Evolutionary conservation across 1,284 basidiomycete species (phyloP), one percentile per base, ranked within the genome.

Genomic region (Ustilago crameri): DNA sequence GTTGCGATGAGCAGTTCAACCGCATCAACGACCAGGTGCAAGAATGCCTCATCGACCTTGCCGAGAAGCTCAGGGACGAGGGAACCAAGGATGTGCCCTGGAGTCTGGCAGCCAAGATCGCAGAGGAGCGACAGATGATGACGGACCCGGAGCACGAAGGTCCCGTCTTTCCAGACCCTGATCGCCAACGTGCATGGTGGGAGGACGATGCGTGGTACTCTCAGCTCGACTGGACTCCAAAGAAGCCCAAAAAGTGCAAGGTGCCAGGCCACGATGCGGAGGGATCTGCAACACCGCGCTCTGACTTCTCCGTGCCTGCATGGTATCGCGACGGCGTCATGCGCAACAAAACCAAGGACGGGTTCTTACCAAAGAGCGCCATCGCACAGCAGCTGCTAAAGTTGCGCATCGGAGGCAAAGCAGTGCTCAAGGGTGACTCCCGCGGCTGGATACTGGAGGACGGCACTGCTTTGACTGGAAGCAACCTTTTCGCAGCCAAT

Each of bases 191-290:
- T 62, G 76, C 22, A 53, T 76, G 84, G 47, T 93, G 91, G 89
- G 88, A 88, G 70, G 86, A 88, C 1, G 91, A 95, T 82, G 88
- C 90, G 2, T 98, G 95, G 95, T 85, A 93, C 17, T 88, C 87
- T 47, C 96, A 99, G 83, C 86, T 98, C 51, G 95, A 99, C 83
- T 98, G 95, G 95, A 90, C 91, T 2, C 93, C 93, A 0, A 98
- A 98, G 84, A 86, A 88, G 2, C 89, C 90, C n/a, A 89, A 90
- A 76, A 86, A 68, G 43, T 24, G 64, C 30, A 65, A 59, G 34
- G 9, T 40, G 9, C 12, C 59, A 1, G 17, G 22, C 9, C 45
- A 43, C 27, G 53, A 49, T 18, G 61, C 27, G 20, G 48, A 38
- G 17, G 55, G 47, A 8, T 44, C 10, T n/a, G 49, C 27, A 1